Evolutionary conservation across 306 rosid genomes (phyloP), one percentile per base, ranked within the genome.

Genomic region (Arachis stenosperma): DNA sequence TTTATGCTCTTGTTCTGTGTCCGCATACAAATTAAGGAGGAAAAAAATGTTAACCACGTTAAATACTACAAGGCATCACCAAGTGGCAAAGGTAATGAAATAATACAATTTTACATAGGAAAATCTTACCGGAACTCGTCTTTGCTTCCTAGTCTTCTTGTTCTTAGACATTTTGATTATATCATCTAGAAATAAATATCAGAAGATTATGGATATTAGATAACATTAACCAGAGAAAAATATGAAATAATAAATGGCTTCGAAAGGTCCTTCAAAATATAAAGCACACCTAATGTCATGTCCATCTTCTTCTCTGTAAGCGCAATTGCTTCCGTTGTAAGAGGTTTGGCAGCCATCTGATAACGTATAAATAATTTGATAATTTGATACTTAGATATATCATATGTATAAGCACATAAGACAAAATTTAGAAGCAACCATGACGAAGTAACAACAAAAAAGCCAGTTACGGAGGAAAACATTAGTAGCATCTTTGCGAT

Each of bases 231-330:
- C 22, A 66, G 39, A 48, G 39, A 30, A 22, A 69, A 69, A 59
- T 3, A 22, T 1, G 5, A 65, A 42, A 43, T 8, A 22, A 1
- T 9, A 70, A 5, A 57, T 7, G 39, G 10, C 9, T 59, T 3
- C 59, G 33, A 10, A 6, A 22, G n/a, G 14, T 64, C 59, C 6
- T 15, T 4, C 5, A 6, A 69, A 69, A 46, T 30, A 5, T 8
- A 7, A 72, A 47, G 37, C 78, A 63, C 1, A 92, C 98, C 98
- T 76, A 95, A 61, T 7, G 95, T 74, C 99, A 95, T 95, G 82
- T 90, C 96, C 97, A 95, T 88, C 85, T 95, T 95, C 93, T 95
- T 91, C 88, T 91, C 99, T 5, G 99, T 91, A 33, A 91, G 85
- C 8, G 98, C 99, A 78, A 95, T 86, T 1, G 94, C 84, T 77